These are phyloP conservation scores for Calonectria pseudoturangicola DNA, from an alignment of 2,329 filamentous ascomycete genomes.

Conservation along the genomic window DNA sequence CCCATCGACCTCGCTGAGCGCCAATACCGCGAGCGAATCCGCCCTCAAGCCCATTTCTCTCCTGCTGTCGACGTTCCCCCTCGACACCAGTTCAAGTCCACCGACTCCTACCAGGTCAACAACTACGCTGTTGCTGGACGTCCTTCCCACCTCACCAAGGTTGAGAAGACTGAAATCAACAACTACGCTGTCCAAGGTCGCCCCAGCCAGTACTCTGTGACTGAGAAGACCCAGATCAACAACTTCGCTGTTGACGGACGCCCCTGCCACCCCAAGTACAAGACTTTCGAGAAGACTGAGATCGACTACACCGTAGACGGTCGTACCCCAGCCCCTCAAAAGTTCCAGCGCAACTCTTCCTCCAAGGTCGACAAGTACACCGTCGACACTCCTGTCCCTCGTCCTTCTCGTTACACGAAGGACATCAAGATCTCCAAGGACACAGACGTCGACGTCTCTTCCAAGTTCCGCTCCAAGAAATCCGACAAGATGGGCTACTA, in stretches of 20 bases:
- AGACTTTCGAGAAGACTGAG: constrained; percentile 39
- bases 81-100: constrained; percentile 58
- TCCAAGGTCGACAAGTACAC: constrained; percentile 52
- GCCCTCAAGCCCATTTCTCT: constrained; percentile 67
- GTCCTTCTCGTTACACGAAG: constrained; percentile 69
- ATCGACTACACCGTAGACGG: constrained; percentile 44
- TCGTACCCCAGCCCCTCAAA: constrained; percentile 31
- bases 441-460: constrained; percentile 78
- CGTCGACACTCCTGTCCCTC: constrained; percentile 61
- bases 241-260: constrained; percentile 44
- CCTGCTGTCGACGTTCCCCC: constrained; percentile 59
- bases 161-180: constrained; percentile 41
- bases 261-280: constrained; percentile 37
- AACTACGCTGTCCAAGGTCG: constrained; percentile 38
- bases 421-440: constrained; percentile 78
- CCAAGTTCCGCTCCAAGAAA: constrained; percentile 64
- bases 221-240: constrained; percentile 51
- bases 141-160: constrained; percentile 47
- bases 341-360: constrained; percentile 44
- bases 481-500: constrained; percentile 79
- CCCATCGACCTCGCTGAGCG: constrained; percentile 79
- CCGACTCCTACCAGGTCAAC: constrained; percentile 53
- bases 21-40: constrained; percentile 78
- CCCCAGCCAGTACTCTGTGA: constrained; percentile 44
- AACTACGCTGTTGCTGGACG: constrained; percentile 56